phyloP scores from a whole-genome alignment of 1,139 yeast genomes.

The Pichia norvegensis region DNA sequence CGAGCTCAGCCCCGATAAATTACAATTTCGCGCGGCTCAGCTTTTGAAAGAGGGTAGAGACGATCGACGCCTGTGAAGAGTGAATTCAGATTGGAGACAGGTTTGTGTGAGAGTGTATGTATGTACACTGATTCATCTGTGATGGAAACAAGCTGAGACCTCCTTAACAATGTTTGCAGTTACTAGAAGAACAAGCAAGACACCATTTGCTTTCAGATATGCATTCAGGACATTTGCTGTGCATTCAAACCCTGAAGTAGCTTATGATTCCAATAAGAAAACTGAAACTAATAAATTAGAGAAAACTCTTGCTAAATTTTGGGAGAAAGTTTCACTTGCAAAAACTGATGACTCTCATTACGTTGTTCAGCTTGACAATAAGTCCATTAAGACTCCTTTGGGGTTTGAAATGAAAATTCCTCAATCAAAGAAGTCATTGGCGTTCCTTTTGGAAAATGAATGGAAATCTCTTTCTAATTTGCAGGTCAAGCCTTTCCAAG shows the following conservation, averaged over 20 bases:
- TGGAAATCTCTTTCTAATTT: conserved; percentile 73
- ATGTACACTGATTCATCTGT: too few relatives aligned
- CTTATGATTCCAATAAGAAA: conserved; percentile 44
- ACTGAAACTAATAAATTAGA: conserved; percentile 67
- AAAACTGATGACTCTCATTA: conserved; percentile 16
- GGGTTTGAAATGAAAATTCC: conserved; percentile 71
- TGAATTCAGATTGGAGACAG: too few relatives aligned
- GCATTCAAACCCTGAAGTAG: conserved; percentile 8
- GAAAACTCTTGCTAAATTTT: conserved; percentile 67
- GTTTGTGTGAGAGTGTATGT: neutral
- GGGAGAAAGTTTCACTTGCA: conserved; percentile 67
- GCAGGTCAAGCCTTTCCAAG: conserved; percentile 67
- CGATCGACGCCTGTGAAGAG: neutral
- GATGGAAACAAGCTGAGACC: too few relatives aligned
- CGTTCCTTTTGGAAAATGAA: conserved; percentile 74
- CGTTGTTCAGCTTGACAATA: conserved; percentile 57
- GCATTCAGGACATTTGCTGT: conserved; percentile 4
- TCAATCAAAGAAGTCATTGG: conserved; percentile 49
- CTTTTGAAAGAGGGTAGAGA: neutral
- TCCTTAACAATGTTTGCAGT: neutral
- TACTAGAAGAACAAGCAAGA: neutral
- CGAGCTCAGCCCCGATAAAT: too few relatives aligned
- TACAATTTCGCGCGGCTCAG: neutral
- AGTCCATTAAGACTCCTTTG: conserved; percentile 75
- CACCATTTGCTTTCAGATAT: neutral